phyloP scores from a whole-genome alignment of 805 yeast genomes.

The Metschnikowia lunata region DNA sequence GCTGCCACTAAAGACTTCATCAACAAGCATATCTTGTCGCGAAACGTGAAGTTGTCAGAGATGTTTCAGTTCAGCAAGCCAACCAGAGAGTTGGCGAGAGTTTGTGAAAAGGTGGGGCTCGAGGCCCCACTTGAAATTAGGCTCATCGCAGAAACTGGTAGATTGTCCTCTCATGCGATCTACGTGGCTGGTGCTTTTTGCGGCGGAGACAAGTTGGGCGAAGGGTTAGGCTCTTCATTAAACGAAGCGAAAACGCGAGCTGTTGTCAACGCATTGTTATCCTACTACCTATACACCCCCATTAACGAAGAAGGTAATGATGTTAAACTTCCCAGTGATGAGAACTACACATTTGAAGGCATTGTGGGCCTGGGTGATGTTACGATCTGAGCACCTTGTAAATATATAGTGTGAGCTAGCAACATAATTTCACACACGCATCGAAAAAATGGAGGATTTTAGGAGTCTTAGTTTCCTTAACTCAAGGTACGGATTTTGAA shows the following conservation, averaged over 20 bases:
- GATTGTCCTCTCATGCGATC: constrained; percentile 76
- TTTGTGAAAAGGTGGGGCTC: constrained; percentile 73
- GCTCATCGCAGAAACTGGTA: constrained; percentile 89
- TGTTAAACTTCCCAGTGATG: constrained; percentile 60
- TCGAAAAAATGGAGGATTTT: neutral
- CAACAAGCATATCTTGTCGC: constrained; percentile 69
- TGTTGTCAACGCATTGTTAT: constrained; percentile 82
- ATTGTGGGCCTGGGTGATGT: constrained; percentile 43
- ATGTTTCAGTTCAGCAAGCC: constrained; percentile 84
- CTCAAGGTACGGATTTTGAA: neutral
- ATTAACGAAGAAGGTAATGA: constrained; percentile 40
- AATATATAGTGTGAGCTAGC: constrained; percentile 12
- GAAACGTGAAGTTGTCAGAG: constrained; percentile 68
- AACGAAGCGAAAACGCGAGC: constrained; percentile 91
- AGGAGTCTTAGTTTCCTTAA: neutral
- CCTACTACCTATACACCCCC: constrained; percentile 91
- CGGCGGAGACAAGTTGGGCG: constrained; percentile 81
- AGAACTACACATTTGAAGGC: constrained; percentile 37
- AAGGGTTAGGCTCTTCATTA: constrained; percentile 88
- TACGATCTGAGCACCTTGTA: constrained; percentile 30
- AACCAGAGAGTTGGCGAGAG: constrained; percentile 71
- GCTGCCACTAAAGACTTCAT: constrained; percentile 65
- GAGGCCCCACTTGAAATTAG: constrained; percentile 69
- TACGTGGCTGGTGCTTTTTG: constrained; percentile 88
- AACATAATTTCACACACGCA: constrained; percentile 7